Base-by-base conservation (phyloP, 495 filamentous ascomycete species). In the Neurospora hispaniola region DNA sequence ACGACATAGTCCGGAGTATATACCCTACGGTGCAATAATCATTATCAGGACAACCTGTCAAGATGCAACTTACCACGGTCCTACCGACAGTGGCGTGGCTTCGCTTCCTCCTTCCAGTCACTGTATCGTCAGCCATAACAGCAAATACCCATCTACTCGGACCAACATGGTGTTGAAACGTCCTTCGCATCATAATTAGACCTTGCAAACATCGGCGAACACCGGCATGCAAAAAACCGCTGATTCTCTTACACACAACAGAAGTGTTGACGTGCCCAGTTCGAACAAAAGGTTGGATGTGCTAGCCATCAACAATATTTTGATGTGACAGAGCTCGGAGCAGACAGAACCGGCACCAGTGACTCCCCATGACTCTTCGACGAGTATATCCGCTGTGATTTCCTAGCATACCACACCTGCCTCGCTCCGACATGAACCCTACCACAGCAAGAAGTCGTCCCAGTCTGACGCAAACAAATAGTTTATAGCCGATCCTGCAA, bases 201-300 rank as follows among this genome's bases (percentile, higher is more conserved):
- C 8, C 43, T 46, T 20, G n/a, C 8, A n/a, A 20, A 46, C 3
- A 46, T 46, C 43, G n/a, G 42, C 16, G 16, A 46, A 46, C 43
- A 20, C 9, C 43, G 43, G n/a, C 43, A 46, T 20, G 43, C 43
- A 18, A 46, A n/a, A 46, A 20, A 20, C 43, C 43, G 43, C n/a
- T 6, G n/a, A 46, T 46, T 20, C 18, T 59, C 20, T 40, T 39
- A n/a, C 70, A 70, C 46, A 70, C 74, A 5, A 46, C 1, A 66
- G 48, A 75, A 71, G 20, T 82, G 76, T 77, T 78, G 78, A 79
- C 75, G 75, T 43, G 74, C 75, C 70, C 35, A 75, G 27, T 76
- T 76, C 35, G 44, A 59, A 5, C 78, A 77, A 59, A 76, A 81
- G 14, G 78, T 79, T n/a, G 78, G 77, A n/a, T 78, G 71, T 59